Evolutionary conservation across 805 yeast genomes (phyloP).

Genomic region (Candida ovalis): DNA sequence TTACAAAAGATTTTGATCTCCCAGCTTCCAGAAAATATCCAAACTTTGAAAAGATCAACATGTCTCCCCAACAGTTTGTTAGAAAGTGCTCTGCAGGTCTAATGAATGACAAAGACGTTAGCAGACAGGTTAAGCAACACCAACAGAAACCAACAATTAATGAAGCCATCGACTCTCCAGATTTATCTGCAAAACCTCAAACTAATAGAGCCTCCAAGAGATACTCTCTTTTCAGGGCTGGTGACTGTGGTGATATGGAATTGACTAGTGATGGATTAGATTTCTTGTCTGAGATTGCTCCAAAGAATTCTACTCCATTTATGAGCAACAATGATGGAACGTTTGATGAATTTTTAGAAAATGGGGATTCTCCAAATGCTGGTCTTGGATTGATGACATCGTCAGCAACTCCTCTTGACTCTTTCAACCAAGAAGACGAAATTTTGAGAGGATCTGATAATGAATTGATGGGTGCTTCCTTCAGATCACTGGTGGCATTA

Average conservation of each 20-base stretch:
- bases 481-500: constrained; percentile 61
- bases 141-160: constrained; percentile 11
- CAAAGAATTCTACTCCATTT: constrained; percentile 27
- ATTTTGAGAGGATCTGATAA: constrained; percentile 49
- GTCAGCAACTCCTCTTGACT: not conserved
- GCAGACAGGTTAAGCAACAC: constrained; percentile 25
- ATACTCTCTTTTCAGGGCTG: constrained; percentile 48
- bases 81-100: constrained; percentile 59
- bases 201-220: constrained; percentile 35
- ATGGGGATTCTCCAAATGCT: constrained; percentile 3
- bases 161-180: not conserved
- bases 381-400: not conserved
- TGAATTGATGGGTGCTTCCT: constrained; percentile 63
- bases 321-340: constrained; percentile 22
- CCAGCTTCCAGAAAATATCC: constrained; percentile 60
- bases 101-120: constrained; percentile 37
- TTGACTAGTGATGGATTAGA: constrained; percentile 47
- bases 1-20: constrained; percentile 65
- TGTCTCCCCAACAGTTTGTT: constrained; percentile 59
- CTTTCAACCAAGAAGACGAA: constrained; percentile 36
- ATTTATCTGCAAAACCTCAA: constrained; percentile 2
- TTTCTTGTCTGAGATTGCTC: constrained; percentile 31
- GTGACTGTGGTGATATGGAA: constrained; percentile 45
- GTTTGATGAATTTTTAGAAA: constrained; percentile 17
- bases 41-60: constrained; percentile 53